Evolutionary conservation across 192 early-diverging fungal genomes (phyloP), one percentile per base, ranked within the genome.

Genomic region (Rhizoclosmatium globosum): DNA sequence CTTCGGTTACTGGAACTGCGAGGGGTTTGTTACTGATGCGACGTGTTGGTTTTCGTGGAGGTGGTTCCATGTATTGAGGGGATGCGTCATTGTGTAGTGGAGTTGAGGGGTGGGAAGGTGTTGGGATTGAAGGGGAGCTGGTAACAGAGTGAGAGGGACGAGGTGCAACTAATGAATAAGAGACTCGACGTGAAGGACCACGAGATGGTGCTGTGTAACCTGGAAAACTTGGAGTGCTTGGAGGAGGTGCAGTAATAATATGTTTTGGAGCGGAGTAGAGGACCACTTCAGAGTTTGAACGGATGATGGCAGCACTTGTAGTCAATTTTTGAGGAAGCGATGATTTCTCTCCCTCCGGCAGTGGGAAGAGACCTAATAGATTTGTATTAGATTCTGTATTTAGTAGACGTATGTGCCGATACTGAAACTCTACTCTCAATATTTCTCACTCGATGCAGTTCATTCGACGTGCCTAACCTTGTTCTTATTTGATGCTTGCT

Each of bases 221-320:
- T 21, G 2, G 58, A 19, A 59, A 11, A 23, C 11, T 19, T 23
- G 19, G n/a, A 44, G 41, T 56, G 48, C 17, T 58, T 3, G 70
- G 41, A 43, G 6, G 72, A 9, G 23, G 31, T 42, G 56, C 31
- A 6, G 59, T 9, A 43, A 60, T 58, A 21, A 74, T 74, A 46
- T 74, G 57, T 46, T 74, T 74, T 19, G 72, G 72, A 11, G 72
- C 13, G 43, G 72, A 60, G 72, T 74, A 74, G 7, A 74, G 9
- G 9, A 38, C 38, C 19, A 23, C 41, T 41, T 74, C 13, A 13
- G 56, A 9, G 44, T 64, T 74, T n/a, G 72, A 74, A 13, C 59
- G 72, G 19, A 62, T 74, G 21, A 74, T 74, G n/a, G 43, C 56
- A 3, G 72, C 57, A 46, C 39, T 60, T 6, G 72, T 11, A 7